phyloP scores from a whole-genome alignment of 2,329 filamentous ascomycete genomes.

The Sarocladium brachiariae region DNA sequence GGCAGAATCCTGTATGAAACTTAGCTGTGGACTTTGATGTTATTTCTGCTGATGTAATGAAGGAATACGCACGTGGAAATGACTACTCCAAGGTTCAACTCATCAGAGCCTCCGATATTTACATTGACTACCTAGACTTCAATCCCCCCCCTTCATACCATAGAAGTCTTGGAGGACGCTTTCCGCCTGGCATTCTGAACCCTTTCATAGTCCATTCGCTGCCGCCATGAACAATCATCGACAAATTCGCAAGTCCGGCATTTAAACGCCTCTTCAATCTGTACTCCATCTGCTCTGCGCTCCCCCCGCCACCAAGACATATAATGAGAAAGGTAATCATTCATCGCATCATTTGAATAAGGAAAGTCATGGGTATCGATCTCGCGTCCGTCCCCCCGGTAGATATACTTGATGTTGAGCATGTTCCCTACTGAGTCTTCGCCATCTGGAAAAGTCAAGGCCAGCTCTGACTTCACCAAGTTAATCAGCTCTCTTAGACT shows the following conservation, averaged over 20 bases:
- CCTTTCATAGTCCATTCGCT: slow-evolving; percentile 56
- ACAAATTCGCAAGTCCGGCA: slow-evolving; percentile 80
- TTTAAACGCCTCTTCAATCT: slow-evolving; percentile 81
- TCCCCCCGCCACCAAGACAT: slow-evolving; percentile 87
- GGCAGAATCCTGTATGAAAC: too few relatives aligned
- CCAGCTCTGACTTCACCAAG: slow-evolving; percentile 39
- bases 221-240: slow-evolving; percentile 71
- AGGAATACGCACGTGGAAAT: too few relatives aligned
- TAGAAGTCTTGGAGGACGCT: not conserved
- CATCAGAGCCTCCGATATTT: slow-evolving; percentile 13
- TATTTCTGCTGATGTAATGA: too few relatives aligned
- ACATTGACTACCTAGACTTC: slow-evolving; percentile 19
- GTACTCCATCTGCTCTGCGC: slow-evolving; percentile 65
- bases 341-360: slow-evolving; percentile 58
- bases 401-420: slow-evolving; percentile 48
- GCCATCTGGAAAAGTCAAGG: slow-evolving; percentile 45
- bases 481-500: slow-evolving; percentile 40
- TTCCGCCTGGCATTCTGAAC: slow-evolving; percentile 16
- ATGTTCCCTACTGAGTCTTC: slow-evolving; percentile 41
- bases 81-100: slow-evolving; percentile 17
- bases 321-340: slow-evolving; percentile 59
- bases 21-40: too few relatives aligned
- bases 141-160: not conserved
- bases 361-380: slow-evolving; percentile 54
- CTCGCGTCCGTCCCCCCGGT: slow-evolving; percentile 43